A percentile compares a stretch with the other conserved stretches of the same genome.
These are phyloP conservation scores for Ogataea saltuana DNA, from an alignment of 805 yeast species.

Conservation along the genomic window DNA sequence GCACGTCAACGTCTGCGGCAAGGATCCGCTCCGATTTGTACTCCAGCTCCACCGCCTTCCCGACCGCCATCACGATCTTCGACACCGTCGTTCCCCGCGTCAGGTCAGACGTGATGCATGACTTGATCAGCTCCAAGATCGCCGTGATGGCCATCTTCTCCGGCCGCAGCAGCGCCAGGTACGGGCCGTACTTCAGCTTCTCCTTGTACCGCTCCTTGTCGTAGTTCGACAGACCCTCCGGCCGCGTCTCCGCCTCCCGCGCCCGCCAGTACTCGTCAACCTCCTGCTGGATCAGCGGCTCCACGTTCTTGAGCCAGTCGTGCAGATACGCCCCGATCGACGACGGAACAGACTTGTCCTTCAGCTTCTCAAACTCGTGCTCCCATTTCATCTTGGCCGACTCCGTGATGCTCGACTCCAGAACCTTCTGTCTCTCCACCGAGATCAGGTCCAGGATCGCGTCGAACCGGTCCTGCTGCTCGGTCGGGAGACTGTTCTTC, in stretches of 20 bases:
- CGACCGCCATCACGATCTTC: constrained; percentile 76
- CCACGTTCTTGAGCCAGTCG: constrained; percentile 78
- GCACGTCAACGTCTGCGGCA: constrained; percentile 54
- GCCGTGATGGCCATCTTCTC: constrained; percentile 83
- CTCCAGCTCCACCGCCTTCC: constrained; percentile 82
- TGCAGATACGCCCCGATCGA: constrained; percentile 74
- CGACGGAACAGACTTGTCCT: constrained; percentile 47
- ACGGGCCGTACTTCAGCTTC: constrained; percentile 72
- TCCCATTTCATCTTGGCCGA: constrained; percentile 91
- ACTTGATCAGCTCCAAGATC: constrained; percentile 74
- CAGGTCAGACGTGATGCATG: constrained; percentile 73
- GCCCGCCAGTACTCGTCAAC: constrained; percentile 53
- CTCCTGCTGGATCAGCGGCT: constrained; percentile 71
- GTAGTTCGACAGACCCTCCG: constrained; percentile 9
- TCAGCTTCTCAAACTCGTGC: constrained; percentile 61
- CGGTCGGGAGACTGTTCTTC: constrained; percentile 52
- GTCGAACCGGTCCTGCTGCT: constrained; percentile 58
- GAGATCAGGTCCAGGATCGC: constrained; percentile 68
- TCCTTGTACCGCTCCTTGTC: constrained; percentile 29
- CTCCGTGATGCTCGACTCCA: constrained; percentile 79
- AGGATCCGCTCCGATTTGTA: constrained; percentile 69
- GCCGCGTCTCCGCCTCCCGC: constrained; percentile 32
- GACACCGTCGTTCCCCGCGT: constrained; percentile 83
- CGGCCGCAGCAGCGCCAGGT: constrained; percentile 66
- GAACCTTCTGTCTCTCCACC: constrained; percentile 67